phyloP scores from a whole-genome alignment of 75 land plant species.

The Selaginella tamariscina region DNA sequence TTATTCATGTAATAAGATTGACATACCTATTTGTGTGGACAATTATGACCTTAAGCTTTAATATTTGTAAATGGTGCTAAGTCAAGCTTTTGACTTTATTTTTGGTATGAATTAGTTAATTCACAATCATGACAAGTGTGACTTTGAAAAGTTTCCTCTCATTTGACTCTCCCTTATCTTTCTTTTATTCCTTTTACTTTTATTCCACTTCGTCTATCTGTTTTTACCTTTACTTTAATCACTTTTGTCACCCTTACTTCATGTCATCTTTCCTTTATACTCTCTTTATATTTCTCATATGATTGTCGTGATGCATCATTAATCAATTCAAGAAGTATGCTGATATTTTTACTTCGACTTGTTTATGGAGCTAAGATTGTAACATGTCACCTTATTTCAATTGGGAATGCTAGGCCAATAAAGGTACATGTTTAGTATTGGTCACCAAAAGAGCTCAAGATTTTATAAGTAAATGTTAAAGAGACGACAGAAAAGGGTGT shows the following conservation, averaged over 20 bases:
- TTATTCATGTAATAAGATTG: background rate
- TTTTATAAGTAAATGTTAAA: background rate
- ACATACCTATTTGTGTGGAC: background rate
- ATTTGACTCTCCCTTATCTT: too few species aligned
- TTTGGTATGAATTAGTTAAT: background rate
- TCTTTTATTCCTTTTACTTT: background rate
- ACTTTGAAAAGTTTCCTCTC: background rate
- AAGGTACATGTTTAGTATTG: background rate
- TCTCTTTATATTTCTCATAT: background rate
- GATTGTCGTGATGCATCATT: background rate
- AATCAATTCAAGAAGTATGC: background rate
- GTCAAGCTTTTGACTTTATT: background rate
- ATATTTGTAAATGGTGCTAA: background rate
- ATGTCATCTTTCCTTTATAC: background rate
- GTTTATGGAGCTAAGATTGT: background rate
- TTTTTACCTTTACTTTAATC: background rate
- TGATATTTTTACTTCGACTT: background rate
- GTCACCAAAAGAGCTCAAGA: background rate
- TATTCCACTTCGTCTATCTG: background rate
- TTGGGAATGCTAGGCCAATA: background rate
- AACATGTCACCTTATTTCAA: background rate
- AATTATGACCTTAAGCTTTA: background rate
- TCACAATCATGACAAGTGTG: background rate
- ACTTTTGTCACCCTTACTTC: background rate
- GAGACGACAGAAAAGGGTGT: slow-evolving; percentile 5